Base-by-base conservation (phyloP, 169 alveolate species). In the Cryptosporidium muris region DNA sequence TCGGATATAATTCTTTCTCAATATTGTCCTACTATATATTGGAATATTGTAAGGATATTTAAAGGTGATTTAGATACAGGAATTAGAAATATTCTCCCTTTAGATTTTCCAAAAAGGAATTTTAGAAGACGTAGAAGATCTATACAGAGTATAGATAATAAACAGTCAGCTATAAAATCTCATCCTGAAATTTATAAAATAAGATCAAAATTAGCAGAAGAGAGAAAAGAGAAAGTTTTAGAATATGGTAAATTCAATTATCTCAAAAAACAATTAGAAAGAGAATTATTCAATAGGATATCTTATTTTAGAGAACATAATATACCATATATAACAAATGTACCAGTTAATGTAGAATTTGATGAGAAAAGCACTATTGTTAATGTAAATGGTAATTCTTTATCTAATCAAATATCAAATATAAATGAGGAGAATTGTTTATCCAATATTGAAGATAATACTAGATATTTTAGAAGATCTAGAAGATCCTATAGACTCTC, bases 401-500 rank as follows among this genome's bases (percentile, higher is more conserved):
- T 34, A 45, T 16, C 7, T 12, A 47, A 12, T 34, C 58, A 4
- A n/a, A n/a, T n/a, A 6, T 8, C 12, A 1, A 36, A 56, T 12
- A n/a, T 37, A 14, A 1, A 37, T n/a, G 60, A 12, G 3, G 54
- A 45, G 49, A 58, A 25, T 14, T 16, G 12, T 14, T 25, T 25
- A 25, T 25, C 25, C 25, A 38, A 37, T n/a, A 34, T 60, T 60
- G 58, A 66, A 0, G n/a, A 66, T 2, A 25, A 37, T 6, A 9
- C 9, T n/a, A 12, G 11, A 25, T 43, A 49, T 12, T 9, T n/a
- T 25, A 36, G 12, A 11, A 25, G 42, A 4, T 58, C 67, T 4
- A 54, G 85, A 40, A 74, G 63, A 48, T 74, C 64, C 5, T 52
- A 60, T 34, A 52, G 85, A 58, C 43, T 74, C 62, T 58, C 85